phyloP scores from a whole-genome alignment of 495 filamentous ascomycete species.

The Aspergillus kassunensis region DNA sequence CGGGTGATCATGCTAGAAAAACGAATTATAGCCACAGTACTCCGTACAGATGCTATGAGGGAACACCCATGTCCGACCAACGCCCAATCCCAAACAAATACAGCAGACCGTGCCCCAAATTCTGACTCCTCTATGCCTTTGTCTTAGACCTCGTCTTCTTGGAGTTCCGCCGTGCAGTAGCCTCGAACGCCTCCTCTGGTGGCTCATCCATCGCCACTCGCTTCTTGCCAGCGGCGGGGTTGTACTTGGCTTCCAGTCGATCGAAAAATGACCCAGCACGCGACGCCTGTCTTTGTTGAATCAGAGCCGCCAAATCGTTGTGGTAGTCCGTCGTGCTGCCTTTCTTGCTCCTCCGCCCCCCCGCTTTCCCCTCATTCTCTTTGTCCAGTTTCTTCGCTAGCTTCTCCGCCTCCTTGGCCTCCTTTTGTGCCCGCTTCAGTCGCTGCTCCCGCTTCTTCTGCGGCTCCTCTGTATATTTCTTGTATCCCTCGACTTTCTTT shows the following conservation, averaged over 20 bases:
- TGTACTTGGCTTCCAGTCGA: constrained; percentile 71
- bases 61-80: too few species aligned
- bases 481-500: constrained; percentile 59
- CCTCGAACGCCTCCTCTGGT: constrained; percentile 28
- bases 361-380: constrained; percentile 32
- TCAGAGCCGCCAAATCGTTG: constrained; percentile 54
- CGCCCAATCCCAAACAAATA: neutral
- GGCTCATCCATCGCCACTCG: constrained; percentile 29
- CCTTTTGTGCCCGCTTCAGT: constrained; percentile 57
- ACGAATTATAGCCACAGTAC: neutral
- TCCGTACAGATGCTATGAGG: neutral
- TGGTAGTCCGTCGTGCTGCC: constrained; percentile 18
- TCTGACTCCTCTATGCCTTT: constrained; percentile 15
- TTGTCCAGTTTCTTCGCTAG: constrained; percentile 67
- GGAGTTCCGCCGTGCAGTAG: constrained; percentile 20
- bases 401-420: constrained; percentile 70
- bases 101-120: neutral
- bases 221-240: constrained; percentile 32
- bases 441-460: constrained; percentile 60
- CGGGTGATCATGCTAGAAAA: constrained; percentile 1
- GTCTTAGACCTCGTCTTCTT: constrained; percentile 44
- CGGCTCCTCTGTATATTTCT: constrained; percentile 67
- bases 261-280: constrained; percentile 58
- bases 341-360: constrained; percentile 26
- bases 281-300: constrained; percentile 51